Base-by-base conservation (phyloP, 2,329 filamentous ascomycete genomes). In the Thermoascus crustaceus region DNA sequence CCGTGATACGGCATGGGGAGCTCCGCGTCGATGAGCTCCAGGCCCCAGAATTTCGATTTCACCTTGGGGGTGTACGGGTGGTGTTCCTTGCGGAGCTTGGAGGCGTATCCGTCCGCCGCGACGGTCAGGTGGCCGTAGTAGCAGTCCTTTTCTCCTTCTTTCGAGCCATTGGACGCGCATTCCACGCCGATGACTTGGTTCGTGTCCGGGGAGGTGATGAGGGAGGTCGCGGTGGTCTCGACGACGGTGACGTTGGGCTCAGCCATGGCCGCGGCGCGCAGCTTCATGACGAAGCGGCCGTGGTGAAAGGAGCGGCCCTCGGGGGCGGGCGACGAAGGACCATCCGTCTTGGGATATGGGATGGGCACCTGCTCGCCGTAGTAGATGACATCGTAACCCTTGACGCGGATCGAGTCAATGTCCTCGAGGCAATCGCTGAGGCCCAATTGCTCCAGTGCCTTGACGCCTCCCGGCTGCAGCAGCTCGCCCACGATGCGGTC, bases 401-500 rank as follows among this genome's bases (percentile, higher is more conserved):
- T 72, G 50, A 85, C 87, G 14, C 77, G 72, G 30, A 94, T 72
- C 4, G 87, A 79, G 56, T 98, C 91, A 50, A 98, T 96, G 38
- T 67, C 84, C 40, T 96, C 86, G 40, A 96, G 66, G 56, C 86
- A 94, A 50, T 88, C 76, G 36, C 69, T 72, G 44, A 98, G 65
- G 2, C 91, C 91, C 32, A 98, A 68, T 55, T 84, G 78, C 53
- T 80, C 74, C 51, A 98, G 70, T 5, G 91, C 84, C 34, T 76
- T 70, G 21, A 94, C 80, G 32, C 91, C 91, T 33, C 91, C 91
- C 0, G 91, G 91, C 63, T 98, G 91, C 50, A 98, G 68, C 45
- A 98, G 67, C 67, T 98, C 91, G 50, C 91, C 91, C 31, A 98
- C 87, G 48, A 98, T 98, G 45, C 91, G 80, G 66, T 96, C 83